Conservation (phyloP, 2,329 filamentous ascomycete species). For the Pseudogymnoascus sp. region DNA sequence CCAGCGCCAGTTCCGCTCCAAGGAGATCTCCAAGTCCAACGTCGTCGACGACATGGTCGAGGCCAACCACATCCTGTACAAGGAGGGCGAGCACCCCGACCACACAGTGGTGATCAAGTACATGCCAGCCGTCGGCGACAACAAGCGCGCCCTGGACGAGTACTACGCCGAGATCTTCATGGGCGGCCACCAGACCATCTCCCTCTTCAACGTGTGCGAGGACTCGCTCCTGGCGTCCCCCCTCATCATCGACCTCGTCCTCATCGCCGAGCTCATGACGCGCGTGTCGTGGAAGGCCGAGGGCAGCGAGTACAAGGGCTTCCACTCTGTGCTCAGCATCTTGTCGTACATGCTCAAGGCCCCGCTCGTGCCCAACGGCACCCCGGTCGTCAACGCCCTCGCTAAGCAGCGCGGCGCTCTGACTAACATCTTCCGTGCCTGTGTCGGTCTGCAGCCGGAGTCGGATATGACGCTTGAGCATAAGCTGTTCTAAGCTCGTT, state of each 20-base stretch:
- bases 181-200: conserved; percentile 96
- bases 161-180: conserved; percentile 99
- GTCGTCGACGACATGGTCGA: conserved; percentile 99
- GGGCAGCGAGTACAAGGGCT: conserved; percentile 72
- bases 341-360: conserved; percentile 99
- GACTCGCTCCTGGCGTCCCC: conserved; percentile 94
- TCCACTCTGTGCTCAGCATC: conserved; percentile 94
- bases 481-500: conserved; percentile 68
- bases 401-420: conserved; percentile 92
- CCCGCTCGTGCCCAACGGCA: conserved; percentile 86
- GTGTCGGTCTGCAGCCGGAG: conserved; percentile 92
- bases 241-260: conserved; percentile 90
- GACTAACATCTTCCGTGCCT: conserved; percentile 98
- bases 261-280: conserved; percentile 96
- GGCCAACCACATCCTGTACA: conserved; percentile 86
- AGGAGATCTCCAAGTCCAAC: conserved; percentile 99
- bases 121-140: conserved; percentile 97
- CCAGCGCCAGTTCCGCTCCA: conserved; percentile 96
- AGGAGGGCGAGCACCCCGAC: conserved; percentile 87
- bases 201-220: conserved; percentile 97
- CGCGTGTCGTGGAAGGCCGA: conserved; percentile 83
- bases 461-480: conserved; percentile 99
- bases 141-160: conserved; percentile 97
- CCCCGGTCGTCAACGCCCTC: conserved; percentile 89
- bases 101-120: conserved; percentile 99